Evolutionary conservation across 306 rosid genomes (phyloP).

Genomic region (Dicorynia guianensis): DNA sequence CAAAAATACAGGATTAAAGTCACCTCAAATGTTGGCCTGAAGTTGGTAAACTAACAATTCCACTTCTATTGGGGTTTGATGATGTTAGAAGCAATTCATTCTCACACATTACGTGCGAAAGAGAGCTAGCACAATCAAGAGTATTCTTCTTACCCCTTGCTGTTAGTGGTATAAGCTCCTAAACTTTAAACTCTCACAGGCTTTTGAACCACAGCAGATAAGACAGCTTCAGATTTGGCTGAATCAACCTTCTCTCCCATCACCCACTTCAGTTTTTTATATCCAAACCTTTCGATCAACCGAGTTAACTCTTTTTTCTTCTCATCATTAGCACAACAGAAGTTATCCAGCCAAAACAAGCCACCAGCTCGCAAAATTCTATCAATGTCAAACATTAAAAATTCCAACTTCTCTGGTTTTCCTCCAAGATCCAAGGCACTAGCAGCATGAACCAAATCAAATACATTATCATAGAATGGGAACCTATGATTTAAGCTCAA

Average conservation of each 20-base stretch:
- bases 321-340: slow-evolving; percentile 69
- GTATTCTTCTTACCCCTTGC: slow-evolving; percentile 47
- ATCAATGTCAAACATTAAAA: slow-evolving; percentile 87
- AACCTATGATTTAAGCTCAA: slow-evolving; percentile 85
- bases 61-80: slow-evolving; percentile 44
- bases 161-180: slow-evolving; percentile 17
- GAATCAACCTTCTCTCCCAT: slow-evolving; percentile 75
- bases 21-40: slow-evolving; percentile 40
- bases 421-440: slow-evolving; percentile 74
- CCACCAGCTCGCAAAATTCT: slow-evolving; percentile 81
- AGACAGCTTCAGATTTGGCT: slow-evolving; percentile 62
- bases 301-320: slow-evolving; percentile 73
- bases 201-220: slow-evolving; percentile 90
- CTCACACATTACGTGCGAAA: slow-evolving; percentile 36
- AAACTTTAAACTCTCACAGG: slow-evolving; percentile 70
- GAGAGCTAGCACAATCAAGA: slow-evolving; percentile 41
- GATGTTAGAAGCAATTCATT: slow-evolving; percentile 43
- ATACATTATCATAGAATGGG: slow-evolving; percentile 88
- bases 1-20: slow-evolving; percentile 29
- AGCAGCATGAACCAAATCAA: slow-evolving; percentile 76
- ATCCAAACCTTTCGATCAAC: slow-evolving; percentile 88
- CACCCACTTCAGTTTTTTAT: slow-evolving; percentile 90
- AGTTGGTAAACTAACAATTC: slow-evolving; percentile 44
- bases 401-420: slow-evolving; percentile 75
- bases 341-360: slow-evolving; percentile 92